Evolutionary conservation across 2,329 filamentous ascomycete species (phyloP).

Genomic region (Botryosphaeria dothidea): DNA sequence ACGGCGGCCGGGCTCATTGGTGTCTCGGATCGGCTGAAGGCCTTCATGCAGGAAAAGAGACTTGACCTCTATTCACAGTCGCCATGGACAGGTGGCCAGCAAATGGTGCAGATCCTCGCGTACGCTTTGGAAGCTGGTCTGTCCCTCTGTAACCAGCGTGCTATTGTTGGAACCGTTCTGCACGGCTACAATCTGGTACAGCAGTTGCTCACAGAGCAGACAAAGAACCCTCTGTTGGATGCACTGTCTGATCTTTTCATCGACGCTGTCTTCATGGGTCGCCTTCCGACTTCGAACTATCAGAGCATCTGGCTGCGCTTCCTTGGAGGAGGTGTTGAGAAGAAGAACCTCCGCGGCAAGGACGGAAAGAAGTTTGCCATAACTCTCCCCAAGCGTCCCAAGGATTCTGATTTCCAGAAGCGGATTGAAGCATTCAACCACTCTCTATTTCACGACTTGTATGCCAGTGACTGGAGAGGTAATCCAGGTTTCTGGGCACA

Average conservation of each 20-base stretch:
- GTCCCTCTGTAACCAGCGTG: conserved; percentile 9
- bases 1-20: background rate
- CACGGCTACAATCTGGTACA: conserved; percentile 15
- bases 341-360: background rate
- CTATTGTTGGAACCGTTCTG: conserved; percentile 11
- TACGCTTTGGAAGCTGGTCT: conserved; percentile 2
- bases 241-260: conserved; percentile 3
- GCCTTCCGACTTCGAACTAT: background rate
- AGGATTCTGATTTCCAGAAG: conserved; percentile 8
- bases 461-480: background rate
- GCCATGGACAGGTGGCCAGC: conserved; percentile 13
- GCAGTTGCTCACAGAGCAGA: background rate
- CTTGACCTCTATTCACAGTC: conserved; percentile 16
- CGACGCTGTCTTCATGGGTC: conserved; percentile 9
- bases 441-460: conserved; percentile 1
- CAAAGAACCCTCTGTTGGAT: conserved; percentile 8
- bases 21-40: background rate
- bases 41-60: background rate
- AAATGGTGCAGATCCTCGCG: background rate
- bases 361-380: conserved; percentile 8
- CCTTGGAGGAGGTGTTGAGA: background rate
- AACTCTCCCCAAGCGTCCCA: background rate
- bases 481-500: background rate
- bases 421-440: conserved; percentile 4
- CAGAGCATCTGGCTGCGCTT: conserved; percentile 6